A percentile compares a stretch with the other conserved stretches of the same genome.
Conservation (phyloP, 768 basidiomycete species). For the Hygrophorus russula region DNA sequence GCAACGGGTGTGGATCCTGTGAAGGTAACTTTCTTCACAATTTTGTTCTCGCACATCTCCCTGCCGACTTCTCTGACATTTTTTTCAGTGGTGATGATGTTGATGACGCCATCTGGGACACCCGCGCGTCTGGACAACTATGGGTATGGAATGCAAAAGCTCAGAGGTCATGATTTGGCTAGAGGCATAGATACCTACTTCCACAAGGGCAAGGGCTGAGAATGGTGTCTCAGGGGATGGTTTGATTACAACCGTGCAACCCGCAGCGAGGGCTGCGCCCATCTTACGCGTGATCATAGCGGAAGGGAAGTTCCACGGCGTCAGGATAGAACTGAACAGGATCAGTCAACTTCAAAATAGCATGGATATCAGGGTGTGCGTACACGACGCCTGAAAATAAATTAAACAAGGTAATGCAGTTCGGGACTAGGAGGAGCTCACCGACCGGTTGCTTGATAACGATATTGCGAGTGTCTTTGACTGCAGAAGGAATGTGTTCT, state of each 20-base stretch:
- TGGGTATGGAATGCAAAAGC: background rate
- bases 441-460: slow-evolving; percentile 92
- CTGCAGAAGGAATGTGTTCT: slow-evolving; percentile 78
- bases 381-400: slow-evolving; percentile 27
- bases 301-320: slow-evolving; percentile 92
- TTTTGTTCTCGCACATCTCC: slow-evolving; percentile 86
- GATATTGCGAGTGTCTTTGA: slow-evolving; percentile 64
- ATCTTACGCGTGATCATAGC: slow-evolving; percentile 93
- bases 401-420: background rate
- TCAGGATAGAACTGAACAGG: slow-evolving; percentile 53
- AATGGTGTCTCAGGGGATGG: slow-evolving; percentile 94
- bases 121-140: slow-evolving; percentile 85
- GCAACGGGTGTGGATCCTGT: slow-evolving; percentile 83
- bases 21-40: slow-evolving; percentile 83
- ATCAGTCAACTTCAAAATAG: background rate
- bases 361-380: background rate
- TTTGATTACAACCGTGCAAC: slow-evolving; percentile 94
- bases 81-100: slow-evolving; percentile 82
- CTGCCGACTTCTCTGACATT: slow-evolving; percentile 82
- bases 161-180: background rate
- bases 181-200: slow-evolving; percentile 34
- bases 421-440: slow-evolving; percentile 18
- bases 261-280: slow-evolving; percentile 83
- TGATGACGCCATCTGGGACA: slow-evolving; percentile 89
- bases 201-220: slow-evolving; percentile 83